A percentile compares a stretch with the other conserved stretches of the same genome.
These are phyloP conservation scores for Malus fusca DNA, from an alignment of 306 rosid genomes.

Conservation along the genomic window DNA sequence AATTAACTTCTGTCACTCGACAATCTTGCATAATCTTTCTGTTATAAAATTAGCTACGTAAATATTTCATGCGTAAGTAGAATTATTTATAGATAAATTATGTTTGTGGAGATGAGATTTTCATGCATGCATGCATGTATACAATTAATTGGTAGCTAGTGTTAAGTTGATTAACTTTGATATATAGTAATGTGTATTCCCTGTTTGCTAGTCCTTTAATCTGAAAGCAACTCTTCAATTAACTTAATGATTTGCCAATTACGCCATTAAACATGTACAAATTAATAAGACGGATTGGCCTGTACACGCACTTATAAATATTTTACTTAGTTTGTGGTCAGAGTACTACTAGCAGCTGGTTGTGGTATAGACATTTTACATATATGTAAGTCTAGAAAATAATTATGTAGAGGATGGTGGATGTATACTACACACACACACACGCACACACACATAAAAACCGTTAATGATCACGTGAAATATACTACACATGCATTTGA, in stretches of 20 bases:
- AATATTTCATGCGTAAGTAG: background rate
- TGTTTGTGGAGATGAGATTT: background rate
- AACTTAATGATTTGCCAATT: background rate
- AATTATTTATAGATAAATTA: too few species aligned
- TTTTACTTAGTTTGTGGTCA: background rate
- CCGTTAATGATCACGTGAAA: too few species aligned
- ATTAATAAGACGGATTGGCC: background rate
- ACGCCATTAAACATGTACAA: background rate
- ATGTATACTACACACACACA: background rate
- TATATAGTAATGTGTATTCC: background rate
- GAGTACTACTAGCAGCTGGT: background rate
- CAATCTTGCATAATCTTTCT: too few species aligned
- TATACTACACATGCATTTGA: background rate
- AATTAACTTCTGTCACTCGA: too few species aligned
- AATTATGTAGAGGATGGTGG: background rate
- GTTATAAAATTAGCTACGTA: too few species aligned
- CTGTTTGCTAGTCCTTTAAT: conserved; percentile 4
- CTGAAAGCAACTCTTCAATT: background rate
- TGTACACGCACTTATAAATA: background rate
- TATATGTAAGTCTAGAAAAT: background rate
- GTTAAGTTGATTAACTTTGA: background rate
- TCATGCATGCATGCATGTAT: background rate
- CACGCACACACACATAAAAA: too few species aligned
- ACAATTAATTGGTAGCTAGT: background rate
- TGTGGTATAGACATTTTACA: background rate